These are phyloP conservation scores for Medicago lupulina DNA, from an alignment of 306 rosid species.

Conservation along the genomic window DNA sequence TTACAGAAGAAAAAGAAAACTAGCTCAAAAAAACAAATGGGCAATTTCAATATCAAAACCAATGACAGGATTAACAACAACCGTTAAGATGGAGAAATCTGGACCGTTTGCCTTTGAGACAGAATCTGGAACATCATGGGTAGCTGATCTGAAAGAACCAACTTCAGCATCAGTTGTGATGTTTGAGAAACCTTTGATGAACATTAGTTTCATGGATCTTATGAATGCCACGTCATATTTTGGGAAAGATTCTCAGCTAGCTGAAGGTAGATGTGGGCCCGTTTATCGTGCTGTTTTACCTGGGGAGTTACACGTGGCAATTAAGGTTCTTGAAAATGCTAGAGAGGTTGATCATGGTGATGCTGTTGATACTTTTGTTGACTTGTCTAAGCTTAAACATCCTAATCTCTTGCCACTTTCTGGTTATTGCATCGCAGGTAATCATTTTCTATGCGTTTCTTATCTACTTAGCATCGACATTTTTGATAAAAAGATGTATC, in stretches of 20 bases:
- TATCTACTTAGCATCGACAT: no score
- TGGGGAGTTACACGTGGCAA: conserved; percentile 94
- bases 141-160: conserved; percentile 84
- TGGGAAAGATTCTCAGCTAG: conserved; percentile 89
- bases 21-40: conserved; percentile 71
- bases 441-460: not conserved
- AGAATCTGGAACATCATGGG: conserved; percentile 90
- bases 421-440: conserved; percentile 98
- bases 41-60: conserved; percentile 94
- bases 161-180: conserved; percentile 84
- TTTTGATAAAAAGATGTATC: no score
- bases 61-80: conserved; percentile 45
- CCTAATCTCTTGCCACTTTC: conserved; percentile 86
- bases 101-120: conserved; percentile 94
- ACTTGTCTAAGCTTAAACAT: conserved; percentile 70
- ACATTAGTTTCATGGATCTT: conserved; percentile 75
- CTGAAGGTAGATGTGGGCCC: conserved; percentile 94
- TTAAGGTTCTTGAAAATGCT: conserved; percentile 81
- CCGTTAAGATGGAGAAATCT: conserved; percentile 71
- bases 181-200: conserved; percentile 96
- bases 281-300: conserved; percentile 84
- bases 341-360: conserved; percentile 60
- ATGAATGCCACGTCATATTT: conserved; percentile 95
- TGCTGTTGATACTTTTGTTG: conserved; percentile 66
- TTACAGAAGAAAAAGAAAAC: conserved; percentile 55